Evolutionary conservation across 148 eudicot genomes (phyloP).

Genomic region (Amaranthus hypochondriacus): DNA sequence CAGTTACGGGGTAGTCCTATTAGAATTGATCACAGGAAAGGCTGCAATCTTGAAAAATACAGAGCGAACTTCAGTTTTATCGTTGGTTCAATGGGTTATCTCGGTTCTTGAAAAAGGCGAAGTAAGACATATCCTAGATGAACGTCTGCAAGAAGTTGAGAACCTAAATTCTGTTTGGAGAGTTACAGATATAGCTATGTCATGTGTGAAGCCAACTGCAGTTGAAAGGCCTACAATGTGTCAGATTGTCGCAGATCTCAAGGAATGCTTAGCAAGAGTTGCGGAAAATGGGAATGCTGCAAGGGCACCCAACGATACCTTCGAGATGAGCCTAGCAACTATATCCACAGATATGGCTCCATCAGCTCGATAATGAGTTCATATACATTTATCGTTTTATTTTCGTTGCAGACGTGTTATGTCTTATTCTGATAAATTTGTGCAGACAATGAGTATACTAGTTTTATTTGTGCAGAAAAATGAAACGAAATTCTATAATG

Average conservation of each 20-base stretch:
- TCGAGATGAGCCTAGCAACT: neutral
- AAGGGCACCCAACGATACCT: neutral
- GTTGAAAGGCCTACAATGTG: constrained; percentile 30
- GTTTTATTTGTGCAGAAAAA: too few species aligned
- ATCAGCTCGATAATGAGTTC: neutral
- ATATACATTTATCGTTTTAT: too few species aligned
- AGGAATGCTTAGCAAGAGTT: constrained; percentile 26
- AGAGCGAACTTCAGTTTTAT: neutral
- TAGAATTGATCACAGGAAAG: constrained; percentile 34
- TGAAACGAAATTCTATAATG: too few species aligned
- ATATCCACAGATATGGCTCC: neutral
- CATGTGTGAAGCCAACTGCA: constrained; percentile 21
- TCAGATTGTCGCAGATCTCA: constrained; percentile 28
- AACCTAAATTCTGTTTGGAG: constrained; percentile 25
- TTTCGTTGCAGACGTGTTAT: too few species aligned
- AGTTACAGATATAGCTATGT: constrained; percentile 27
- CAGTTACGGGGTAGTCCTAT: constrained; percentile 36
- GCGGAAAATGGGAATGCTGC: neutral
- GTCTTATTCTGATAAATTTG: too few species aligned
- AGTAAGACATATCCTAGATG: constrained; percentile 25
- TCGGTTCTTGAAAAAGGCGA: constrained; percentile 20
- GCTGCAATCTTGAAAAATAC: constrained; percentile 13
- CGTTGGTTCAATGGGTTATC: constrained; percentile 22
- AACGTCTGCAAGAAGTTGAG: constrained; percentile 19
- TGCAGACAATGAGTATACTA: too few species aligned